Base-by-base conservation (phyloP, 495 filamentous ascomycete species). In the Penicillium coprophilum region DNA sequence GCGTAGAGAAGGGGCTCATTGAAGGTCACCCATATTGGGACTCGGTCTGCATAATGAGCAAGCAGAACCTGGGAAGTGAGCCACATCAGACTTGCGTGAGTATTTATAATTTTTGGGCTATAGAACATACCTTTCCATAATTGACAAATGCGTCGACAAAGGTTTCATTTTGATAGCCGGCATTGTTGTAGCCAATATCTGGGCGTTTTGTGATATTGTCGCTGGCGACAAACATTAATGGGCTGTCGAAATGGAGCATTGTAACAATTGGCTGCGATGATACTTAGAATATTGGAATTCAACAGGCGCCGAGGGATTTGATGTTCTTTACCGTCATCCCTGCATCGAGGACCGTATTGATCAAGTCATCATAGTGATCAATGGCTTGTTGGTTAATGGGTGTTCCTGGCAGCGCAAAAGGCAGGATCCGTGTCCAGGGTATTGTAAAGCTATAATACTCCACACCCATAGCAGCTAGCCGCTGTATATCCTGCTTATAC, bases 401-500 rank as follows among this genome's bases (percentile, higher is more conserved):
- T 10, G 71, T 71, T 1, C 74, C 75, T 9, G 74, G 65, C 13
- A 71, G 47, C 7, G 58, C 70, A 49, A 80, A 80, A 0, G 75
- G 77, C 24, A 79, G 47, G 32, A 79, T 77, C 1, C 77, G 70
- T 0, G 71, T 57, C 77, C 77, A 80, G 2, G 76, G 56, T 45
- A 80, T 74, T 0, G 67, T 69, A 59, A 80, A 80, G 17, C 62
- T 70, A 63, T 78, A 80, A 58, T 80, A 77, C 41, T 74, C 71
- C 30, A 80, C 71, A 0, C 79, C 78, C 61, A 80, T 77, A 1
- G 72, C 66, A 0, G 79, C 78, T 21, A 80, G 45, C 6, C 78
- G 65, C 50, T 69, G 64, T 55, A 82, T 78, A 45, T 82, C 78
- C 53, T 80, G 76, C 56, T 80, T 80, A 53, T 81, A 81, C 9